phyloP scores from a whole-genome alignment of 345 rosid genomes.

The Sisymbrium irio region DNA sequence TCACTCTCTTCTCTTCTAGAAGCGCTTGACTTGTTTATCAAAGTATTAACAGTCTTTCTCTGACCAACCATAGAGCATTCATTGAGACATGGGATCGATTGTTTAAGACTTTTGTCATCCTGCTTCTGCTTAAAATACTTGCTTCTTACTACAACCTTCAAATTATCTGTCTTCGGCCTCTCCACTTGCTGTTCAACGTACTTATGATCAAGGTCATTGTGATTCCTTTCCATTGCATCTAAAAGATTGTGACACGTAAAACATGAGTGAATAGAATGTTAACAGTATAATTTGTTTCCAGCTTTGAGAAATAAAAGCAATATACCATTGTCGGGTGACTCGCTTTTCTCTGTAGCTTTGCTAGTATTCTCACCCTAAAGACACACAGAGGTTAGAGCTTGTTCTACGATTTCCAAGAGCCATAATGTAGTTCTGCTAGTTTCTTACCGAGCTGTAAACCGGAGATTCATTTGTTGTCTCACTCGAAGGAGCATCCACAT shows the following conservation, averaged over 20 bases:
- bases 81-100: conserved; percentile 20
- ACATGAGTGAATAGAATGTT: not conserved
- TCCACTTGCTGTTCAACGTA: conserved; percentile 18
- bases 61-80: conserved; percentile 32
- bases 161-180: conserved; percentile 43
- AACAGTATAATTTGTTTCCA: not conserved
- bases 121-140: conserved; percentile 61
- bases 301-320: not conserved
- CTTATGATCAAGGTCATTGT: conserved; percentile 17
- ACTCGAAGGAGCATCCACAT: conserved; percentile 36
- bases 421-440: not conserved
- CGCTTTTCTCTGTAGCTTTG: conserved; percentile 29
- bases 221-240: conserved; percentile 24
- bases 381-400: conserved; percentile 13
- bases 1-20: conserved; percentile 9
- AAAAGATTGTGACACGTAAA: not conserved
- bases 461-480: conserved; percentile 25
- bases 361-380: conserved; percentile 46
- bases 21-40: not conserved
- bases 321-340: conserved; percentile 21
- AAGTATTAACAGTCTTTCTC: conserved; percentile 13
- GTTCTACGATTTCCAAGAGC: not conserved
- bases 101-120: conserved; percentile 30
- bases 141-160: conserved; percentile 60
- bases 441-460: conserved; percentile 42